phyloP scores from a whole-genome alignment of 768 basidiomycete species.

The Rubroboletus satanas region DNA sequence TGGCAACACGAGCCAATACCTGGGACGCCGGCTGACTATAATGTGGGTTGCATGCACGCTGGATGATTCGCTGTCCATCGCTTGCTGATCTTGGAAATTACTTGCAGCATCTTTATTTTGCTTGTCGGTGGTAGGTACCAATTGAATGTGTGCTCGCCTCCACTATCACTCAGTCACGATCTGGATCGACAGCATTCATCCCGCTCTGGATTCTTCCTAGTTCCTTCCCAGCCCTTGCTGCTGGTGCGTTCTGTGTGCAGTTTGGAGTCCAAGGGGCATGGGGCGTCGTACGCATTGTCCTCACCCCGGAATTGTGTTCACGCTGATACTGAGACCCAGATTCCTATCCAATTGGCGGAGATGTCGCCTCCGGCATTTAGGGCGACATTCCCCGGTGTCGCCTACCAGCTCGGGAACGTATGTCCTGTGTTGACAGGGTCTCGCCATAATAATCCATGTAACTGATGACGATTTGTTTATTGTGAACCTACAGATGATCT shows the following conservation, averaged over 20 bases:
- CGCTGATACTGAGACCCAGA: conserved; percentile 24
- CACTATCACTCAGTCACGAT: not conserved
- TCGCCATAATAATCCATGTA: too few relatives aligned
- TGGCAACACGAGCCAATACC: conserved; percentile 67
- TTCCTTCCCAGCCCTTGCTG: conserved; percentile 63
- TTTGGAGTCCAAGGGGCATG: conserved; percentile 89
- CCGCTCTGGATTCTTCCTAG: conserved; percentile 82
- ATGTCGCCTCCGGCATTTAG: conserved; percentile 87
- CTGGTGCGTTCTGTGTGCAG: conserved; percentile 85
- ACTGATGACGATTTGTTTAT: not conserved
- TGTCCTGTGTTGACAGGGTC: not conserved
- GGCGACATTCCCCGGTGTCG: conserved; percentile 81
- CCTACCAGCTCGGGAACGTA: conserved; percentile 79
- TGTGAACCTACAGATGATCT: conserved; percentile 46
- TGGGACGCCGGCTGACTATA: conserved; percentile 83
- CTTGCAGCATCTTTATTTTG: conserved; percentile 20
- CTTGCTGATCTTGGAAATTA: not conserved
- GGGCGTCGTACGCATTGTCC: conserved; percentile 61
- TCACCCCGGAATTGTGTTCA: not conserved
- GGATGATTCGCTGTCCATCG: not conserved
- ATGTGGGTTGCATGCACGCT: conserved; percentile 29
- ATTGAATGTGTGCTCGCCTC: not conserved
- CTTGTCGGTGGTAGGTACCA: conserved; percentile 25
- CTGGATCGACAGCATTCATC: conserved; percentile 44
- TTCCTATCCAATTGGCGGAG: conserved; percentile 79